Evolutionary conservation across 2,329 filamentous ascomycete species (phyloP).

Genomic region (Meredithiella fracta): DNA sequence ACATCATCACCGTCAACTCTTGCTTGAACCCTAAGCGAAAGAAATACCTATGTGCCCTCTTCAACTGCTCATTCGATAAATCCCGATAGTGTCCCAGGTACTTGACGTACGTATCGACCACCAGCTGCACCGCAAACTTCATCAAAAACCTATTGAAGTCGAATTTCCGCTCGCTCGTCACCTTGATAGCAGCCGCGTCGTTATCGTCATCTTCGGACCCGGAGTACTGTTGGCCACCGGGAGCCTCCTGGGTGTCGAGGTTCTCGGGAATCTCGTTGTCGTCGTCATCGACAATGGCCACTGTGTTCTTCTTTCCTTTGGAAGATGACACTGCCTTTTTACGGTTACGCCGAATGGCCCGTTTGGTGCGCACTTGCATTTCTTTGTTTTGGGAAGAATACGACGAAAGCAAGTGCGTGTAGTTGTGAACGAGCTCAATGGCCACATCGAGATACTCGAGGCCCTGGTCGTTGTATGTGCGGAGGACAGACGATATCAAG

Average conservation of each 20-base stretch:
- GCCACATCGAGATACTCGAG: slow-evolving; percentile 86
- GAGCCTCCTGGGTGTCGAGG: slow-evolving; percentile 18
- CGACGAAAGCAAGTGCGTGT: slow-evolving; percentile 75
- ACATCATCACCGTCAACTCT: slow-evolving; percentile 75
- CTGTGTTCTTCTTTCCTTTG: slow-evolving; percentile 18
- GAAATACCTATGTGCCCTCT: slow-evolving; percentile 84
- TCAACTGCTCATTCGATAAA: slow-evolving; percentile 62
- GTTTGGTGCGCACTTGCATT: slow-evolving; percentile 75
- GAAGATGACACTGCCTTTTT: slow-evolving; percentile 29
- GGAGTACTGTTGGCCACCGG: slow-evolving; percentile 15
- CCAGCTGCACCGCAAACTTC: slow-evolving; percentile 68
- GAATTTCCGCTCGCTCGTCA: slow-evolving; percentile 74
- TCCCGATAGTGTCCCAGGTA: slow-evolving; percentile 71
- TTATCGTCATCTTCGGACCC: slow-evolving; percentile 38
- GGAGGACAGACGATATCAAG: slow-evolving; percentile 59
- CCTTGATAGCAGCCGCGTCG: slow-evolving; percentile 53
- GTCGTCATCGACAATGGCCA: slow-evolving; percentile 9
- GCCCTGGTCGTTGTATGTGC: slow-evolving; percentile 82
- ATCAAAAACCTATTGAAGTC: slow-evolving; percentile 73
- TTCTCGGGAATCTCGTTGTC: slow-evolving; percentile 4
- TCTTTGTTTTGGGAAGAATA: slow-evolving; percentile 93
- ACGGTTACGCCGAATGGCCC: slow-evolving; percentile 56
- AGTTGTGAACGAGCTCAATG: slow-evolving; percentile 82
- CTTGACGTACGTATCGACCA: slow-evolving; percentile 73
- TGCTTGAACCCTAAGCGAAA: slow-evolving; percentile 92